Percentiles rank a stretch among this genome's conserved stretches.
Evolutionary conservation across 306 rosid genomes (phyloP).

Genomic region (Dicorynia guianensis): DNA sequence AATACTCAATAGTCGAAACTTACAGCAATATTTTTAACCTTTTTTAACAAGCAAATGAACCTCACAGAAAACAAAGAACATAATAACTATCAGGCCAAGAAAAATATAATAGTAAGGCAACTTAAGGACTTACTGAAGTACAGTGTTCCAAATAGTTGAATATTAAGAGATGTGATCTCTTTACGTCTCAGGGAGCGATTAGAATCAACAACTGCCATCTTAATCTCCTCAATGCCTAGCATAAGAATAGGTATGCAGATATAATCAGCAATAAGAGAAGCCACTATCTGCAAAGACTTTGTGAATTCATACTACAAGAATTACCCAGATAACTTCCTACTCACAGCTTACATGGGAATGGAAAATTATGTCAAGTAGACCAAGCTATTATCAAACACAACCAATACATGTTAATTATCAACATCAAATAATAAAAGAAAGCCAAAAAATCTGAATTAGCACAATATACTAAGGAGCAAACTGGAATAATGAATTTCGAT

Average conservation of each 20-base stretch:
- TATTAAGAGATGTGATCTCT: slow-evolving; percentile 74
- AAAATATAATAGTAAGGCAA: background rate
- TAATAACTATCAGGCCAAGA: slow-evolving; percentile 26
- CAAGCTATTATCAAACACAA: slow-evolving; percentile 36
- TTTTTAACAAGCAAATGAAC: background rate
- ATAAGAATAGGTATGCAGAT: slow-evolving; percentile 36
- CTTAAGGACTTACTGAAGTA: slow-evolving; percentile 60
- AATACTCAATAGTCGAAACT: slow-evolving; percentile 16
- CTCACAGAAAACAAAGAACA: background rate
- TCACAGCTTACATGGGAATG: slow-evolving; percentile 30
- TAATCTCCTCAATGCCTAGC: slow-evolving; percentile 79
- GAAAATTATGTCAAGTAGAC: slow-evolving; percentile 12
- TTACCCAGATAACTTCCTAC: slow-evolving; percentile 25
- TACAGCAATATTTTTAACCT: slow-evolving; percentile 2
- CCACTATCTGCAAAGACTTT: slow-evolving; percentile 35
- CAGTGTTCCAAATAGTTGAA: slow-evolving; percentile 60
- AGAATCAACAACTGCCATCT: slow-evolving; percentile 70
- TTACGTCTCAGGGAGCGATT: no score
- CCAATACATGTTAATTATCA: background rate
- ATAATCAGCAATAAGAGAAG: slow-evolving; percentile 38
- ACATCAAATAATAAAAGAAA: slow-evolving; percentile 37
- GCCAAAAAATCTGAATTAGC: slow-evolving; percentile 39
- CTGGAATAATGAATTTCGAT: background rate
- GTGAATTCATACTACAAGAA: slow-evolving; percentile 27
- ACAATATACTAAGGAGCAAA: slow-evolving; percentile 9